Conservation (phyloP, 768 basidiomycete species). For the Agaricus sinodeliciosus region DNA sequence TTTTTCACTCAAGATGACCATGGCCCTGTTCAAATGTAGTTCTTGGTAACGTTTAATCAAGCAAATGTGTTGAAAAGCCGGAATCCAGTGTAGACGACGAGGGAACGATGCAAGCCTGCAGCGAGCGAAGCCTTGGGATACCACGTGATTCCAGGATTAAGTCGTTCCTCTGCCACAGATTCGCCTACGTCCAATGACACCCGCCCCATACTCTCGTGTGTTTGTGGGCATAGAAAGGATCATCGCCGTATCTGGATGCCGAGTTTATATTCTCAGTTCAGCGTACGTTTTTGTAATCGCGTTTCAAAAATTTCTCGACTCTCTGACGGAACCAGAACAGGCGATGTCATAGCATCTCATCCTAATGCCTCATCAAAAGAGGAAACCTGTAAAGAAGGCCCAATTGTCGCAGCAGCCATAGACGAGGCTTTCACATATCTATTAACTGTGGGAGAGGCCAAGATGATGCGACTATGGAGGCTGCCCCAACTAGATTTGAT, state of each 20-base stretch:
- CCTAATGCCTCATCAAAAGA: conserved; percentile 23
- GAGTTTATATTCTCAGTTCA: conserved; percentile 53
- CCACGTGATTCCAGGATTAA: not conserved
- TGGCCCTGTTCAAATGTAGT: not conserved
- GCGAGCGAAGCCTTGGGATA: not conserved
- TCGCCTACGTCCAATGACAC: not conserved
- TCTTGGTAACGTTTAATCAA: not conserved
- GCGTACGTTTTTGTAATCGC: conserved; percentile 33
- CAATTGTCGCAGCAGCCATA: conserved; percentile 53
- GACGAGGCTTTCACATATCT: conserved; percentile 40
- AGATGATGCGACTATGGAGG: conserved; percentile 71
- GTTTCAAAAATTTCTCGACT: conserved; percentile 5
- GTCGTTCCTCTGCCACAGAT: not conserved
- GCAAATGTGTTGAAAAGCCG: not conserved
- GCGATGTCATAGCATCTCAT: conserved; percentile 42
- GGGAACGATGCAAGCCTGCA: not conserved
- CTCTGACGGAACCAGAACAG: conserved; percentile 35
- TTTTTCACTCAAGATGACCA: conserved; percentile 20
- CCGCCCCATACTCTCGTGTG: conserved; percentile 39
- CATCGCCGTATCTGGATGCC: conserved; percentile 50
- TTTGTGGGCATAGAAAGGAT: conserved; percentile 29
- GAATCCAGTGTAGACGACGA: not conserved
- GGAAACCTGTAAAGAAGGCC: conserved; percentile 20
- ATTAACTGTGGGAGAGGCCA: conserved; percentile 72
- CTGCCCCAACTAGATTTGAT: conserved; percentile 47